Percentiles rank a stretch among this genome's conserved stretches.
These are phyloP conservation scores for Trametes sanguinea DNA, from an alignment of 768 basidiomycete species.

Conservation along the genomic window DNA sequence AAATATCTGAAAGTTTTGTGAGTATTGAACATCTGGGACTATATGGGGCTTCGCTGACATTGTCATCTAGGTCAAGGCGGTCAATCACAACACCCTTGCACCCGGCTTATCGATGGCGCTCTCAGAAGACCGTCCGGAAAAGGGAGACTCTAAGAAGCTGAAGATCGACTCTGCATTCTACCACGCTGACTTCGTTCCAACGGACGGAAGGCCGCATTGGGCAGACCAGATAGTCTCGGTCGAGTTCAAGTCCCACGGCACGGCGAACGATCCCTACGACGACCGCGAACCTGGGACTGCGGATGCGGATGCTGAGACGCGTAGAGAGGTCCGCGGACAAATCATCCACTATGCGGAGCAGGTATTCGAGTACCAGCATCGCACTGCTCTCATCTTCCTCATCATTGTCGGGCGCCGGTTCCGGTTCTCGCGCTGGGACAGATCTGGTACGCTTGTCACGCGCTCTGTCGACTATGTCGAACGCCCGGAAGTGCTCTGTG, in stretches of 20 bases:
- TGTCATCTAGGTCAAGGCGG: neutral
- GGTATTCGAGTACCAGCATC: constrained; percentile 13
- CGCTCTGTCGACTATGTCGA: constrained; percentile 11
- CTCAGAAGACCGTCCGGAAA: neutral
- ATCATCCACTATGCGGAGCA: constrained; percentile 8
- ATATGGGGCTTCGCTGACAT: too few relatives aligned
- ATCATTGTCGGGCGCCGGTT: constrained; percentile 6
- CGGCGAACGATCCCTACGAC: constrained; percentile 1
- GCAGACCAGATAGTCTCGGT: constrained; percentile 10
- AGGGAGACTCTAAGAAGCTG: neutral
- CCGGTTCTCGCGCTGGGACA: constrained; percentile 15
- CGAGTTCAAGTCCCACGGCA: constrained; percentile 6
- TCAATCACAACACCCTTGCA: neutral
- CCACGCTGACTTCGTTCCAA: neutral
- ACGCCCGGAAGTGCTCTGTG: neutral
- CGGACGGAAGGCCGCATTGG: constrained; percentile 14
- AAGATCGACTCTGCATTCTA: constrained; percentile 13
- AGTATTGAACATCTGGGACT: neutral
- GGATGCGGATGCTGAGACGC: neutral
- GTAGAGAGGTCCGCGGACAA: neutral
- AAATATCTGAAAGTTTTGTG: neutral
- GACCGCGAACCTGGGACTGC: neutral
- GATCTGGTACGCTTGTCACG: constrained; percentile 15
- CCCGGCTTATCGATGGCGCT: neutral
- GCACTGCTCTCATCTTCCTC: constrained; percentile 11